Percentiles rank a stretch among this genome's conserved stretches.
These are phyloP conservation scores for Lichtheimia hyalospora DNA, from an alignment of 371 early-diverging fungal species.

Conservation along the genomic window DNA sequence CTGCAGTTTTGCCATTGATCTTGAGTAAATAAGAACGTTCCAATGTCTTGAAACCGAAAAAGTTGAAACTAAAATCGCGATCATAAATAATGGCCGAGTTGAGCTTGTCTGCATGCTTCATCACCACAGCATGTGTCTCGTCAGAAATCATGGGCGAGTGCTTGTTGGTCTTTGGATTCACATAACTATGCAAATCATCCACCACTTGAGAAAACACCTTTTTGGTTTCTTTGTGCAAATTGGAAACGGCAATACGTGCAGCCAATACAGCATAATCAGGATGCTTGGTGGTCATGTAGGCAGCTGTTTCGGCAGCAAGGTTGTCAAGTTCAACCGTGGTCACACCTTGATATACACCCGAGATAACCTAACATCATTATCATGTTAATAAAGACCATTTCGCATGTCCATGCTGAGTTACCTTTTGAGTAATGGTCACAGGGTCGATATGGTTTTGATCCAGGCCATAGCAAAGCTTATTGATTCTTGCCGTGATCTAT, in stretches of 20 bases:
- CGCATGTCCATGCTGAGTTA: too few relatives aligned
- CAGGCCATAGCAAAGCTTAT: slow-evolving; percentile 85
- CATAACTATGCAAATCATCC: slow-evolving; percentile 81
- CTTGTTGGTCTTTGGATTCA: slow-evolving; percentile 86
- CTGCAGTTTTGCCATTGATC: slow-evolving; percentile 79
- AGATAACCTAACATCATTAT: slow-evolving; percentile 82
- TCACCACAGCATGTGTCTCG: slow-evolving; percentile 70
- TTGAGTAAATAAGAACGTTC: slow-evolving; percentile 94
- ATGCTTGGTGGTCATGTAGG: slow-evolving; percentile 96
- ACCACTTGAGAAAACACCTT: slow-evolving; percentile 90
- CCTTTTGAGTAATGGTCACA: slow-evolving; percentile 83
- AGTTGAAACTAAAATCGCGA: slow-evolving; percentile 96
- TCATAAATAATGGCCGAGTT: slow-evolving; percentile 93
- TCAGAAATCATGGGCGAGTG: slow-evolving; percentile 88
- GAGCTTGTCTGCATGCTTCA: slow-evolving; percentile 78
- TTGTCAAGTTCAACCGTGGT: slow-evolving; percentile 96
- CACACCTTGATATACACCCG: slow-evolving; percentile 96
- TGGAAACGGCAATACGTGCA: slow-evolving; percentile 96
- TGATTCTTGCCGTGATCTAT: slow-evolving; percentile 86
- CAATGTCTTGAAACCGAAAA: slow-evolving; percentile 99
- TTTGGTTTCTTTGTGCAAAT: slow-evolving; percentile 96
- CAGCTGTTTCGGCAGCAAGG: slow-evolving; percentile 96
- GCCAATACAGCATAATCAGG: slow-evolving; percentile 98
- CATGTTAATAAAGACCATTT: too few relatives aligned
- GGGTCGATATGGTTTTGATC: slow-evolving; percentile 85